These are phyloP conservation scores for Phialophora chinensis DNA, from an alignment of 2,329 filamentous ascomycete species.

Conservation along the genomic window DNA sequence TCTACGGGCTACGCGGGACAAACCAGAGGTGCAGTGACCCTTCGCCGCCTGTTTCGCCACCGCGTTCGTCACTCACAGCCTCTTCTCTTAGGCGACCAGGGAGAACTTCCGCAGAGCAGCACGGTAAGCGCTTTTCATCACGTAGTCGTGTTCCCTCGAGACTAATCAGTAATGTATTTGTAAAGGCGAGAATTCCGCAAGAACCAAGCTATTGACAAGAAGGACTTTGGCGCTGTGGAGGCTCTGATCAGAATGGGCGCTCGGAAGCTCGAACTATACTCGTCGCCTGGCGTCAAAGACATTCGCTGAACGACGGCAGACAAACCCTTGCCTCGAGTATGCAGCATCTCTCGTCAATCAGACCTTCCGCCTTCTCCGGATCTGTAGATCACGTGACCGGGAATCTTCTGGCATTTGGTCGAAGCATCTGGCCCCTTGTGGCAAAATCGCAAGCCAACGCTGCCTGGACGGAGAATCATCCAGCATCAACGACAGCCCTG, in stretches of 20 bases:
- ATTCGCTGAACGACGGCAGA: slow-evolving; percentile 52
- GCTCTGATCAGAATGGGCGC: slow-evolving; percentile 81
- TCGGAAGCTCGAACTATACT: slow-evolving; percentile 80
- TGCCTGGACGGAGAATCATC: slow-evolving; percentile 35
- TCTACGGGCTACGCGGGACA: slow-evolving; percentile 78
- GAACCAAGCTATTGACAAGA: slow-evolving; percentile 73
- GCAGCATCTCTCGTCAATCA: background rate
- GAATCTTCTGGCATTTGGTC: slow-evolving; percentile 30
- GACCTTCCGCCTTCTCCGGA: background rate
- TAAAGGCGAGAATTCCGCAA: slow-evolving; percentile 77
- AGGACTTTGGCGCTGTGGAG: slow-evolving; percentile 85
- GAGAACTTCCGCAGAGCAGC: slow-evolving; percentile 51
- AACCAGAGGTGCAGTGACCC: slow-evolving; percentile 68
- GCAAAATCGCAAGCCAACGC: slow-evolving; percentile 28
- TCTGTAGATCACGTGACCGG: slow-evolving; percentile 26
- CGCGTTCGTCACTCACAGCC: background rate
- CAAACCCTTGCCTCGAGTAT: background rate
- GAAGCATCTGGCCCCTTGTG: slow-evolving; percentile 33
- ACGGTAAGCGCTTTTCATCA: slow-evolving; percentile 43
- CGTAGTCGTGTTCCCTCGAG: slow-evolving; percentile 12
- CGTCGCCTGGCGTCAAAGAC: slow-evolving; percentile 79
- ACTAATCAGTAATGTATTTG: slow-evolving; percentile 23
- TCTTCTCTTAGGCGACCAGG: slow-evolving; percentile 24
- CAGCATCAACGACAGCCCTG: slow-evolving; percentile 30
- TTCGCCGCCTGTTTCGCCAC: background rate